A percentile compares a stretch with the other conserved stretches of the same genome.
Conservation (phyloP, 2,329 filamentous ascomycete species). For the Colletotrichum plurivorum region DNA sequence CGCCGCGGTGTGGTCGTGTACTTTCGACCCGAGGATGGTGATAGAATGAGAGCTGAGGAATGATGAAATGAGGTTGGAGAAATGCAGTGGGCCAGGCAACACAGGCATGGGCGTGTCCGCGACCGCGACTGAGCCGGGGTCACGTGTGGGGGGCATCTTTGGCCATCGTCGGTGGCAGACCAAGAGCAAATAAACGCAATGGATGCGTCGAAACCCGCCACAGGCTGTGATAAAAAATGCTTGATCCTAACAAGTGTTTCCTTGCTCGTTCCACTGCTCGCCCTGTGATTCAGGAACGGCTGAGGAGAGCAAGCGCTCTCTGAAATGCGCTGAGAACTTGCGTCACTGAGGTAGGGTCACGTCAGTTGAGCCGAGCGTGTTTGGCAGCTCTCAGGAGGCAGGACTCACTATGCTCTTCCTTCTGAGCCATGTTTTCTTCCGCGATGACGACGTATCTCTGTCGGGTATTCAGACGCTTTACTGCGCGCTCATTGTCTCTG, state of each 20-base stretch:
- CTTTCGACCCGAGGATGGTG: neutral
- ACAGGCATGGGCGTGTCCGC: slow-evolving; percentile 13
- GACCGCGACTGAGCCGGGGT: slow-evolving; percentile 27
- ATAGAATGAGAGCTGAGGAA: neutral
- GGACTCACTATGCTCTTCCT: slow-evolving; percentile 83
- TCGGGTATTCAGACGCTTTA: slow-evolving; percentile 86
- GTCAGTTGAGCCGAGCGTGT: slow-evolving; percentile 39
- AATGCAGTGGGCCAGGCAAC: slow-evolving; percentile 7
- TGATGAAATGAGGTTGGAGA: slow-evolving; percentile 17
- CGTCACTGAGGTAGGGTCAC: slow-evolving; percentile 52
- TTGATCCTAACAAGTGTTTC: neutral
- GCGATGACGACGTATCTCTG: slow-evolving; percentile 81
- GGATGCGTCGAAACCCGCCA: neutral
- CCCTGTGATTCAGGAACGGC: slow-evolving; percentile 34
- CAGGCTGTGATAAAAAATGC: too few relatives aligned
- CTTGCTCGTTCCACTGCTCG: neutral
- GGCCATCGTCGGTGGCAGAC: slow-evolving; percentile 7
- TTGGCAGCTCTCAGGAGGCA: neutral
- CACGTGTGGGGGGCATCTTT: slow-evolving; percentile 36
- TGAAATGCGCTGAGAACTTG: slow-evolving; percentile 76
- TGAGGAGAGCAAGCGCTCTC: slow-evolving; percentile 71
- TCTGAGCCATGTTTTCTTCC: slow-evolving; percentile 79
- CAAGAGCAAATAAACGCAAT: slow-evolving; percentile 14
- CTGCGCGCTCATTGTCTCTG: slow-evolving; percentile 82
- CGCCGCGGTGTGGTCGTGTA: neutral